These are phyloP conservation scores for Fagopyrum tataricum DNA, from an alignment of 148 eudicot genomes.

Conservation along the genomic window DNA sequence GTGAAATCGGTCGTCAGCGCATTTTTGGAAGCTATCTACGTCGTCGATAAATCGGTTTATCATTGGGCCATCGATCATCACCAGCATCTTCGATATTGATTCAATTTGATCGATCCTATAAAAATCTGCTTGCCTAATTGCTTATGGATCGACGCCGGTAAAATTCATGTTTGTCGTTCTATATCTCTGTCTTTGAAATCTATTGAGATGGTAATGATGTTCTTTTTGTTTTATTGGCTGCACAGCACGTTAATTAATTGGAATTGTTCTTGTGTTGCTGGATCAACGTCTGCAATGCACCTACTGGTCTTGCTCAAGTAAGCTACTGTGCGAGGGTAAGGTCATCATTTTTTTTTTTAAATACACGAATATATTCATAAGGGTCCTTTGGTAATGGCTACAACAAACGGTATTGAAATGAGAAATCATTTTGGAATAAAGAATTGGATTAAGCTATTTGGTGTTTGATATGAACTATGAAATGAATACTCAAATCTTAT, in stretches of 20 bases:
- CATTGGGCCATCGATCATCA: constrained; percentile 35
- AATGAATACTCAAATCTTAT: too few species aligned
- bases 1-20: constrained; percentile 30
- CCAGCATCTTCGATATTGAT: constrained; percentile 15
- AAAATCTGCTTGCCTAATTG: background rate
- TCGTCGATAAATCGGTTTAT: constrained; percentile 33
- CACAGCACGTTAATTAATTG: constrained; percentile 8
- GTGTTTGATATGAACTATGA: too few species aligned
- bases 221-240: background rate
- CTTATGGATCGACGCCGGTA: background rate
- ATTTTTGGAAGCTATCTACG: constrained; percentile 24
- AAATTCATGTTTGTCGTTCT: too few species aligned
- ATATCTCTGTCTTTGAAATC: background rate
- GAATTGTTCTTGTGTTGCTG: background rate
- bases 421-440: too few species aligned
- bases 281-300: background rate
- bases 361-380: too few species aligned
- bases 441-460: too few species aligned
- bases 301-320: background rate
- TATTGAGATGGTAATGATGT: background rate
- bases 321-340: background rate
- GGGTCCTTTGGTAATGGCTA: too few species aligned
- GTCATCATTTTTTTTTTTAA: too few species aligned
- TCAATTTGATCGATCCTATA: background rate
- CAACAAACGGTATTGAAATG: too few species aligned